A percentile compares a stretch with the other conserved stretches of the same genome.
Conservation (phyloP, 345 rosid species). For the Aegle marmelos region DNA sequence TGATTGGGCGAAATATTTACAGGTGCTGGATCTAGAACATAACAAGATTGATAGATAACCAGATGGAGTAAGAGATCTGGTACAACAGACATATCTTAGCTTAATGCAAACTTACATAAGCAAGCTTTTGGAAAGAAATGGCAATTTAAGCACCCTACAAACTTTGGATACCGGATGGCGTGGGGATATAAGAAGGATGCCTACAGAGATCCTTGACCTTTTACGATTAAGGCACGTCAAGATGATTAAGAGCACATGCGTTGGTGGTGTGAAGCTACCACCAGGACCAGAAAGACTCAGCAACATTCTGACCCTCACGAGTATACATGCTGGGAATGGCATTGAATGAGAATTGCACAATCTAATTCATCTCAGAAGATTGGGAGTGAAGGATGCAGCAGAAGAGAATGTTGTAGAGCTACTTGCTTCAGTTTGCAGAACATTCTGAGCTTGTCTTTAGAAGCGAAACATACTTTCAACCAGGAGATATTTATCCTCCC, state of each 20-base stretch:
- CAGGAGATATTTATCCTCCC: conserved; percentile 15
- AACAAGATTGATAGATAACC: conserved; percentile 28
- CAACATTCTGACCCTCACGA: conserved; percentile 34
- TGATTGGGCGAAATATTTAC: conserved; percentile 24
- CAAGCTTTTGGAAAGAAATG: conserved; percentile 28
- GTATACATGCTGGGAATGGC: conserved; percentile 26
- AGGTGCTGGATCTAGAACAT: conserved; percentile 33
- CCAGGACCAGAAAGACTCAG: conserved; percentile 27
- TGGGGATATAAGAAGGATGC: conserved; percentile 20
- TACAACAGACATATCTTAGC: conserved; percentile 40
- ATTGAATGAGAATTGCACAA: conserved; percentile 28
- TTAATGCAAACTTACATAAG: conserved; percentile 26
- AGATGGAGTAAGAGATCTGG: conserved; percentile 35
- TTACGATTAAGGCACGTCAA: conserved; percentile 30
- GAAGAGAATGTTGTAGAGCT: conserved; percentile 28
- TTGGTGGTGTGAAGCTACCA: conserved; percentile 27
- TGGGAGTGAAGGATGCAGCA: conserved; percentile 34
- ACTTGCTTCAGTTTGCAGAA: conserved; percentile 26
- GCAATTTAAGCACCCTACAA: conserved; percentile 24
- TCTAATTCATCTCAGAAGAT: conserved; percentile 29
- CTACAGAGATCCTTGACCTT: conserved; percentile 22
- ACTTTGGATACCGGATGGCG: conserved; percentile 36
- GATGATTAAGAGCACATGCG: conserved; percentile 23
- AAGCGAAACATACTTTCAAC: conserved; percentile 11
- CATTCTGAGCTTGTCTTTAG: conserved; percentile 32